These are phyloP conservation scores for Entonaema liquescens DNA, from an alignment of 495 filamentous ascomycete genomes.

Conservation along the genomic window DNA sequence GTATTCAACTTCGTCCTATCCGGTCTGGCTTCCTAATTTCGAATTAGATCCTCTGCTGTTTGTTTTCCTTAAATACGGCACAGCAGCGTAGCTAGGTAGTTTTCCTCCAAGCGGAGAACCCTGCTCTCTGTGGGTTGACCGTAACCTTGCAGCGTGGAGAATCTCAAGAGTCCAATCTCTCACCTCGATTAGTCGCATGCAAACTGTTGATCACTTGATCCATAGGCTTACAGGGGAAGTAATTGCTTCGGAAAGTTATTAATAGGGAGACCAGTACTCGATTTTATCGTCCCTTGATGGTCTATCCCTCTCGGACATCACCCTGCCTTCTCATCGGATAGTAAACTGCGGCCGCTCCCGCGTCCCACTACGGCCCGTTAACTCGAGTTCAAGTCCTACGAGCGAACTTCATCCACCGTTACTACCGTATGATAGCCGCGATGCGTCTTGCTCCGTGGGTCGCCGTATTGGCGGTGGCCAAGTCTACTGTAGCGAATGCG, in stretches of 20 bases:
- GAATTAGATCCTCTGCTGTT: slow-evolving; percentile 18
- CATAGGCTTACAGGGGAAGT: slow-evolving; percentile 19
- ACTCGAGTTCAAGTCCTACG: slow-evolving; percentile 7
- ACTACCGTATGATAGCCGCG: slow-evolving; percentile 14
- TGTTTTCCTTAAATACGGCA: not conserved
- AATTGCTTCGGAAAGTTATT: slow-evolving; percentile 12
- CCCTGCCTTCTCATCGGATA: slow-evolving; percentile 18
- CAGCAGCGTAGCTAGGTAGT: not conserved
- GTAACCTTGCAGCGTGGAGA: slow-evolving; percentile 26
- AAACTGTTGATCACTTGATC: slow-evolving; percentile 36
- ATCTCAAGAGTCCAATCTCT: slow-evolving; percentile 15
- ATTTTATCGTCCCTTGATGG: not conserved
- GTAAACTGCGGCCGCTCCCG: slow-evolving; percentile 9
- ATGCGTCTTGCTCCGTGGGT: slow-evolving; percentile 34
- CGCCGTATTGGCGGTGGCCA: slow-evolving; percentile 29
- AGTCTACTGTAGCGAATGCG: slow-evolving; percentile 13
- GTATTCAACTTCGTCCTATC: not conserved
- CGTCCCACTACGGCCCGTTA: slow-evolving; percentile 18
- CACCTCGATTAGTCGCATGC: slow-evolving; percentile 24
- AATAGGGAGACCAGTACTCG: slow-evolving; percentile 23
- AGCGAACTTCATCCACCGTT: slow-evolving; percentile 11
- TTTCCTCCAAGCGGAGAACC: slow-evolving; percentile 36
- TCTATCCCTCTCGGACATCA: slow-evolving; percentile 18
- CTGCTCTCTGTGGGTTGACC: slow-evolving; percentile 22
- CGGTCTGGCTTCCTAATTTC: not conserved